Percentiles rank a stretch among this genome's conserved stretches.
These are phyloP conservation scores for Annulohypoxylon maeteangense DNA, from an alignment of 495 filamentous ascomycete species.

Conservation along the genomic window DNA sequence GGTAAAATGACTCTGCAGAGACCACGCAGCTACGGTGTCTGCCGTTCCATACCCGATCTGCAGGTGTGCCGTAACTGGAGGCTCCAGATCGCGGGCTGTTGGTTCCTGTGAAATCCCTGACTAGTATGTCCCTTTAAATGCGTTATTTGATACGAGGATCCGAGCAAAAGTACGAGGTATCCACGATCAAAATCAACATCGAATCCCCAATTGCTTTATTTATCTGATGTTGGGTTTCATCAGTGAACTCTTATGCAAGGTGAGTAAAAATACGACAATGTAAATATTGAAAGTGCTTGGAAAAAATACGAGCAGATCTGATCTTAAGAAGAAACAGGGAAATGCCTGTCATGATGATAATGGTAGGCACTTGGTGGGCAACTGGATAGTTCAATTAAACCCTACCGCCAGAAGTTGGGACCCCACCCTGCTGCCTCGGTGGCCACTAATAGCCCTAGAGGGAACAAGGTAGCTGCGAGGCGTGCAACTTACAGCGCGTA, in stretches of 20 bases:
- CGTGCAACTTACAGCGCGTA: background rate
- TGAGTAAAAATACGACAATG: slow-evolving; percentile 7
- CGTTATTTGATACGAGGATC: slow-evolving; percentile 13
- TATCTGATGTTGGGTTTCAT: background rate
- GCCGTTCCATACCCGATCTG: slow-evolving; percentile 21
- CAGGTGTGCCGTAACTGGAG: slow-evolving; percentile 22
- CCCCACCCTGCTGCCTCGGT: background rate
- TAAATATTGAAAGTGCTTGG: slow-evolving; percentile 8
- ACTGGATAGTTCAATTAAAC: slow-evolving; percentile 19
- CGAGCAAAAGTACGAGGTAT: background rate
- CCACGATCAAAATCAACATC: background rate
- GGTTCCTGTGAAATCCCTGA: slow-evolving; percentile 19
- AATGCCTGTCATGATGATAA: background rate
- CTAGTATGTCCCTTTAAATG: slow-evolving; percentile 1
- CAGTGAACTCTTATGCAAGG: background rate
- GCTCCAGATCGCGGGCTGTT: slow-evolving; percentile 16
- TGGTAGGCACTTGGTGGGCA: background rate
- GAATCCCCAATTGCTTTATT: background rate
- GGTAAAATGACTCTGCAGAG: slow-evolving; percentile 10
- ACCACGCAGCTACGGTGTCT: background rate
- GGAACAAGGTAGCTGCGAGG: background rate
- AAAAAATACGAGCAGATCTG: slow-evolving; percentile 18
- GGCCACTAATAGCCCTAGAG: background rate
- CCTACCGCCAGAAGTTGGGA: too few species aligned
- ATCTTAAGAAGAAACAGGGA: background rate